Percentiles rank a stretch among this genome's conserved stretches.
These are phyloP conservation scores for Lipomyces sp. DNA, from an alignment of 805 yeast genomes.

Conservation along the genomic window DNA sequence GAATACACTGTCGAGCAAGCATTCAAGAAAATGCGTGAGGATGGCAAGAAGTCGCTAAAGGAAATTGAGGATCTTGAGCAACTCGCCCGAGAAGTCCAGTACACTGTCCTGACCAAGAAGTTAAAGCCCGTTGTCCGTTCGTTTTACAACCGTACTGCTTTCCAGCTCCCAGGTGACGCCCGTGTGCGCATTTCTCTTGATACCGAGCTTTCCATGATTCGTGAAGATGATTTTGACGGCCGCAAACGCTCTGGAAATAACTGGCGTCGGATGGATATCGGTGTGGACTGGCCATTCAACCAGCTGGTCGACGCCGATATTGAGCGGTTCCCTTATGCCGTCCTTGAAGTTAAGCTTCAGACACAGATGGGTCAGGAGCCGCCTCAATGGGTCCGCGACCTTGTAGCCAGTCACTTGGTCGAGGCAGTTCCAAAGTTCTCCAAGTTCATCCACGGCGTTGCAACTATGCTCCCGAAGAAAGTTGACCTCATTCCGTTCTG, in stretches of 20 bases:
- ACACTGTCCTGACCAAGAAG: conserved; percentile 79
- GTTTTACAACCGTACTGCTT: conserved; percentile 96
- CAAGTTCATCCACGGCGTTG: conserved; percentile 95
- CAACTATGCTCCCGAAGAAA: conserved; percentile 83
- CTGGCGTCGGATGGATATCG: conserved; percentile 99
- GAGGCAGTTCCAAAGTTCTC: conserved; percentile 99
- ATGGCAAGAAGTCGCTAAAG: conserved; percentile 81
- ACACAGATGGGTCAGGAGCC: conserved; percentile 99
- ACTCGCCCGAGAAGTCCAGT: conserved; percentile 90
- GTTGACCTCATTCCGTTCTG: conserved; percentile 91
- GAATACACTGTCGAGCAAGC: conserved; percentile 85
- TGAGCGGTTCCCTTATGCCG: conserved; percentile 96
- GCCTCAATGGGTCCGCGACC: conserved; percentile 94
- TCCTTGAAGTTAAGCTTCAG: conserved; percentile 93
- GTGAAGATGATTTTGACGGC: conserved; percentile 97
- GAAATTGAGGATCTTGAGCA: conserved; percentile 93
- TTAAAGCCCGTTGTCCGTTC: conserved; percentile 94
- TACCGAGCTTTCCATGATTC: conserved; percentile 94
- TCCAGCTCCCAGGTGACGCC: conserved; percentile 99
- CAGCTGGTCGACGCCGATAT: conserved; percentile 84
- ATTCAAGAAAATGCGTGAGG: conserved; percentile 89
- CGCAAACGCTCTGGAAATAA: conserved; percentile 84
- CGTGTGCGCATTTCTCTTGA: conserved; percentile 97
- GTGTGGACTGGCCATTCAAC: conserved; percentile 92
- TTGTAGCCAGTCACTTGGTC: conserved; percentile 88